Evolutionary conservation across 106 monocot species (phyloP).

Genomic region (Triglochin maritima): DNA sequence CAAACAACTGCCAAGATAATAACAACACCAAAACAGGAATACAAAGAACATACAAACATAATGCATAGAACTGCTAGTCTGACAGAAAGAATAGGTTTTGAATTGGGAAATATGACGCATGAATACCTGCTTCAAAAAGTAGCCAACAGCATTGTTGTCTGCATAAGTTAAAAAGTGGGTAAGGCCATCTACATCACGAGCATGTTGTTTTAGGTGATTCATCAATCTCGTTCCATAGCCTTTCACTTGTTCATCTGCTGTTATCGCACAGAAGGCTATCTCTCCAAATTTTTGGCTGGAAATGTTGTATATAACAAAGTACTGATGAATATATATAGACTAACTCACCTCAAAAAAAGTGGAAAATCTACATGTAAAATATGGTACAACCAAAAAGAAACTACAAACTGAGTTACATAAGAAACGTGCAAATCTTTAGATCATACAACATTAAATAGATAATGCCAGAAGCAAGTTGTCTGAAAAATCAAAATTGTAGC

Average conservation of each 20-base stretch:
- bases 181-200: conserved; percentile 96
- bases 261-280: conserved; percentile 99
- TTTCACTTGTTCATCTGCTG: conserved; percentile 97
- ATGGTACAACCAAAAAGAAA: too few species aligned
- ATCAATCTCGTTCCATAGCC: conserved; percentile 98
- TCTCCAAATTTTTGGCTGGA: conserved; percentile 95
- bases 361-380: too few species aligned
- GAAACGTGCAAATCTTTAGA: too few species aligned
- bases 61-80: neutral
- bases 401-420: too few species aligned
- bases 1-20: too few species aligned
- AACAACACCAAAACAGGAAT: too few species aligned
- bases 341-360: too few species aligned
- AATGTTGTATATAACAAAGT: neutral
- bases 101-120: neutral
- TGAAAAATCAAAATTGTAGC: too few species aligned
- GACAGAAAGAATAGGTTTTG: neutral
- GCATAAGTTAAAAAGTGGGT: conserved; percentile 98
- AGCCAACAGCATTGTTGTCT: conserved; percentile 98
- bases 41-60: neutral
- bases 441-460: too few species aligned
- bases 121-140: conserved; percentile 85
- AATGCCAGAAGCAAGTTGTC: too few species aligned
- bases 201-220: conserved; percentile 99
- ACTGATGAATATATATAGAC: too few species aligned